phyloP scores from a whole-genome alignment of 345 rosid genomes.

The Corchorus olitorius region DNA sequence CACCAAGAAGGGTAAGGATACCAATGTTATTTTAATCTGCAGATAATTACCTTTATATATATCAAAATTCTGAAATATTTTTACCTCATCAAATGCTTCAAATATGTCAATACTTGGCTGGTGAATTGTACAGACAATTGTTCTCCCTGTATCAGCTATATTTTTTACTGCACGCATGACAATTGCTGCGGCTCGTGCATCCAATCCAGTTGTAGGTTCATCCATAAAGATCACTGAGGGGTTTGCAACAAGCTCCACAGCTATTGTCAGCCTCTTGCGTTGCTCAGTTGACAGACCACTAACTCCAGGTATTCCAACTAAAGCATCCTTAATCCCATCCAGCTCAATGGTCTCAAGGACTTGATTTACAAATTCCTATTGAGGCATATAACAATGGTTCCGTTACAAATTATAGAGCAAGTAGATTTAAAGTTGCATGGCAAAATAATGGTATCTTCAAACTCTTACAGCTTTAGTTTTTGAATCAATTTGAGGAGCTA shows the following conservation, averaged over 20 bases:
- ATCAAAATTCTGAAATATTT: neutral
- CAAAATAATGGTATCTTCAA: neutral
- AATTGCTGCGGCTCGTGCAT: conserved; percentile 87
- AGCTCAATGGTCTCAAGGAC: conserved; percentile 78
- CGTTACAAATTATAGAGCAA: neutral
- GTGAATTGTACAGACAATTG: conserved; percentile 82
- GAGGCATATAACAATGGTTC: neutral
- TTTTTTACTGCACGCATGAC: conserved; percentile 86
- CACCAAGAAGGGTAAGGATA: neutral
- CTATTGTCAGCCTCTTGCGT: conserved; percentile 71
- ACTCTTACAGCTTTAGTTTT: conserved; percentile 56
- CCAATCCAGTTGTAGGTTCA: conserved; percentile 86
- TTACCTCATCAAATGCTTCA: conserved; percentile 87
- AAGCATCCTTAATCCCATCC: conserved; percentile 59
- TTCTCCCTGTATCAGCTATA: conserved; percentile 73
- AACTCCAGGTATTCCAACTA: conserved; percentile 66
- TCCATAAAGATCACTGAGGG: conserved; percentile 88
- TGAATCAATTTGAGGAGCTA: conserved; percentile 57
- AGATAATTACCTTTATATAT: neutral
- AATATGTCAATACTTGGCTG: conserved; percentile 88
- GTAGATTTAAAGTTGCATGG: neutral
- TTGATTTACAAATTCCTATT: conserved; percentile 70
- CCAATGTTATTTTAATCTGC: neutral
- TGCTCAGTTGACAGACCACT: conserved; percentile 82
- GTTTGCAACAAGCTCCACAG: conserved; percentile 84